A percentile compares a stretch with the other conserved stretches of the same genome.
phyloP scores from a whole-genome alignment of 495 filamentous ascomycete species.

The Xylaria venustula region DNA sequence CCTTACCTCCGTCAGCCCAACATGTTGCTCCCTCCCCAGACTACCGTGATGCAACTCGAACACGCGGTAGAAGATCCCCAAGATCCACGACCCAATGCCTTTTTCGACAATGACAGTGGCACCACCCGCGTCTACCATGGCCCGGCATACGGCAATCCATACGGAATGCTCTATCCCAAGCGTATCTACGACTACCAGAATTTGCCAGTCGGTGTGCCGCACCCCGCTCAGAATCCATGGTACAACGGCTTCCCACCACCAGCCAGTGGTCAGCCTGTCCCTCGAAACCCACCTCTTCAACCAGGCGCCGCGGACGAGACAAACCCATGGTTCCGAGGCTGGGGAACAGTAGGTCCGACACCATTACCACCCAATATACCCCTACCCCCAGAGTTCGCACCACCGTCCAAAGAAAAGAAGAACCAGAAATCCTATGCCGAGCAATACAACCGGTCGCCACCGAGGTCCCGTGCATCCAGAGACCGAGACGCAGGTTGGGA shows the following conservation, averaged over 20 bases:
- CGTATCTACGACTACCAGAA: slow-evolving; percentile 9
- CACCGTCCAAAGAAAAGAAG: background rate
- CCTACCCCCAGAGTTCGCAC: slow-evolving; percentile 2
- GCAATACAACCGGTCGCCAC: background rate
- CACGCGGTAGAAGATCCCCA: slow-evolving; percentile 39
- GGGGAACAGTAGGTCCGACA: slow-evolving; percentile 18
- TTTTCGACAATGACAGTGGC: slow-evolving; percentile 40
- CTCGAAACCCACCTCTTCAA: background rate
- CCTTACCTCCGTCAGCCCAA: slow-evolving; percentile 18
- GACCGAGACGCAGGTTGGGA: slow-evolving; percentile 17
- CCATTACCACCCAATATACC: slow-evolving; percentile 3
- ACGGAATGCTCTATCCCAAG: slow-evolving; percentile 27
- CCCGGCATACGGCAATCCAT: slow-evolving; percentile 44
- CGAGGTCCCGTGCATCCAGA: background rate
- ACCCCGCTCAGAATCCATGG: slow-evolving; percentile 26
- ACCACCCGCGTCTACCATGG: slow-evolving; percentile 51
- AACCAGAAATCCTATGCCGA: background rate
- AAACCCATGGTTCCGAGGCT: slow-evolving; percentile 20
- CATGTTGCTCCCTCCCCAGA: slow-evolving; percentile 35
- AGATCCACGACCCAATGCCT: slow-evolving; percentile 51
- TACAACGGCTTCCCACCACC: slow-evolving; percentile 21
- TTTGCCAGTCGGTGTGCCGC: slow-evolving; percentile 19
- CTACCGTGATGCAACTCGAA: slow-evolving; percentile 42
- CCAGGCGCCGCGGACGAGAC: background rate
- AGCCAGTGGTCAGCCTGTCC: slow-evolving; percentile 16